A percentile compares a stretch with the other conserved stretches of the same genome.
phyloP scores from a whole-genome alignment of 2,329 filamentous ascomycete genomes.

The Setomelanomma holmii region DNA sequence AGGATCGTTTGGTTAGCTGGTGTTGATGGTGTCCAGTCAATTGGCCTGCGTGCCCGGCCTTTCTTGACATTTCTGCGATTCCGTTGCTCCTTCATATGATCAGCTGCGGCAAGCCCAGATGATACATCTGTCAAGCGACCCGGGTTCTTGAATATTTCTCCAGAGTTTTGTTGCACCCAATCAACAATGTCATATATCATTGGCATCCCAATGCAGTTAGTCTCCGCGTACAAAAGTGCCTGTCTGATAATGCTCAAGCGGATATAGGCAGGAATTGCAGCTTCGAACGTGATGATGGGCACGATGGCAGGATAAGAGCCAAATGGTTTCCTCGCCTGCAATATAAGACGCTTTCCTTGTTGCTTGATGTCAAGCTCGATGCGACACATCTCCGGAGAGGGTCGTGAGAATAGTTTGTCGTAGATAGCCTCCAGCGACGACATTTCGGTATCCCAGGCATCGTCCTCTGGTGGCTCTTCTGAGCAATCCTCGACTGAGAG shows the following conservation, averaged over 20 bases:
- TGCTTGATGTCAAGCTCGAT: slow-evolving; percentile 67
- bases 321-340: slow-evolving; percentile 75
- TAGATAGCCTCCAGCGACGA: slow-evolving; percentile 85
- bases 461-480: slow-evolving; percentile 53
- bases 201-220: slow-evolving; percentile 78
- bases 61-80: slow-evolving; percentile 26
- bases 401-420: slow-evolving; percentile 64
- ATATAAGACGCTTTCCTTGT: slow-evolving; percentile 54
- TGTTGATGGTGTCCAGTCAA: slow-evolving; percentile 69
- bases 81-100: slow-evolving; percentile 37
- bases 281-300: slow-evolving; percentile 73
- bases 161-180: slow-evolving; percentile 87
- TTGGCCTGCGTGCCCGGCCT: slow-evolving; percentile 54
- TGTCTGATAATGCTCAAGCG: slow-evolving; percentile 85
- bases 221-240: slow-evolving; percentile 73
- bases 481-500: slow-evolving; percentile 50
- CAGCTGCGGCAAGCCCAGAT: slow-evolving; percentile 68
- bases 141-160: slow-evolving; percentile 81
- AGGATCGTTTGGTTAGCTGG: slow-evolving; percentile 65
- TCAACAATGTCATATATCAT: slow-evolving; percentile 92
- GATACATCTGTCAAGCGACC: slow-evolving; percentile 86
- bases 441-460: slow-evolving; percentile 86
- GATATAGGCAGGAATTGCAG: slow-evolving; percentile 84
- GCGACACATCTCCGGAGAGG: slow-evolving; percentile 70
- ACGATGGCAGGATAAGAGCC: slow-evolving; percentile 72